These are phyloP conservation scores for Lachnellula arida DNA, from an alignment of 2,329 filamentous ascomycete genomes.

Conservation along the genomic window DNA sequence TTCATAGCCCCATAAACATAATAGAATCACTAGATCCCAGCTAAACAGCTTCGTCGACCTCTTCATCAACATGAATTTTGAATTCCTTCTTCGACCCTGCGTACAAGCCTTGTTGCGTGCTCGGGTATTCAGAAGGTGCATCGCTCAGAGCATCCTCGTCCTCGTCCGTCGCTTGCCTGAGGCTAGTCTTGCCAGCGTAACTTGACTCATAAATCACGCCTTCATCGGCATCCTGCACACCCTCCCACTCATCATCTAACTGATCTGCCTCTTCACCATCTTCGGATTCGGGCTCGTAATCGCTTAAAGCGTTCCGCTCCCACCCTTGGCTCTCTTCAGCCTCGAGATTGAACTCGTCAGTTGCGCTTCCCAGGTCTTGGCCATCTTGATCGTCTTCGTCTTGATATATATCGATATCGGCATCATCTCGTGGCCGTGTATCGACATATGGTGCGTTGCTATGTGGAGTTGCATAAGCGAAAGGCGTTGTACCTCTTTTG, in stretches of 20 bases:
- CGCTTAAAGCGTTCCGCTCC: constrained; percentile 19
- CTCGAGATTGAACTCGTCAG: constrained; percentile 24
- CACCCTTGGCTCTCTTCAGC: constrained; percentile 27
- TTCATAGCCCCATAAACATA: not conserved
- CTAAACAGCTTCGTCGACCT: constrained; percentile 14
- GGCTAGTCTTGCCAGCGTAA: not conserved
- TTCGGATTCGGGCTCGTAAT: constrained; percentile 12
- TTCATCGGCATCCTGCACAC: constrained; percentile 30
- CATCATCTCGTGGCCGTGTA: constrained; percentile 7
- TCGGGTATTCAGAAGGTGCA: constrained; percentile 51
- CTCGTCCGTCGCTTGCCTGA: constrained; percentile 15
- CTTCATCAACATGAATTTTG: constrained; percentile 29
- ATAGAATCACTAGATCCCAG: not conserved
- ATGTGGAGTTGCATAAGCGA: constrained; percentile 71
- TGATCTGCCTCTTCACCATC: constrained; percentile 2
- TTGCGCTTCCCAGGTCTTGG: constrained; percentile 15
- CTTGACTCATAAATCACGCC: constrained; percentile 1
- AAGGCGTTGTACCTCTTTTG: constrained; percentile 49
- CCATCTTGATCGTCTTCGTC: constrained; percentile 20
- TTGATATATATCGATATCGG: constrained; percentile 15
- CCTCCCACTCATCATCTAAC: constrained; percentile 26
- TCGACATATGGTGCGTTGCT: constrained; percentile 51
- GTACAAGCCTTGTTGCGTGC: constrained; percentile 37
- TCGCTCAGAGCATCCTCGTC: constrained; percentile 31
- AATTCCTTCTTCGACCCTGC: constrained; percentile 14